Conservation (phyloP, 2,329 filamentous ascomycete species). For the Exserohilum turcica region DNA sequence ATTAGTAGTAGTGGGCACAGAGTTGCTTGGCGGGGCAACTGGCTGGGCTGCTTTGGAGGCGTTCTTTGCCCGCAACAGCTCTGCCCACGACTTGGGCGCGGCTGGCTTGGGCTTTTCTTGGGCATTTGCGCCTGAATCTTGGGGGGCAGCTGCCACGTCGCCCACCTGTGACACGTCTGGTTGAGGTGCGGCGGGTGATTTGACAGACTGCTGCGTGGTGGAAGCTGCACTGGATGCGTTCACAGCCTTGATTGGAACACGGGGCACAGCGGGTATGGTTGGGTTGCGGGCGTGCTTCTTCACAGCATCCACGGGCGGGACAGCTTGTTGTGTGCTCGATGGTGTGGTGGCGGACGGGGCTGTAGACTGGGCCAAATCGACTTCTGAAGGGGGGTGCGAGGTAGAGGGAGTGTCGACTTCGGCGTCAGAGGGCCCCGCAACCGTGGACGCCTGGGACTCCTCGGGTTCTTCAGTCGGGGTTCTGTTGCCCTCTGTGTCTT, state of each 20-base stretch:
- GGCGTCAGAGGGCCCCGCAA: constrained; percentile 53
- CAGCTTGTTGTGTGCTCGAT: constrained; percentile 51
- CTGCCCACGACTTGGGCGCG: constrained; percentile 67
- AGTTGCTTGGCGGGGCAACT: constrained; percentile 33
- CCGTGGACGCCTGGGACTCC: constrained; percentile 52
- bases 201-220: constrained; percentile 44
- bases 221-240: constrained; percentile 42
- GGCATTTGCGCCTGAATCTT: constrained; percentile 19
- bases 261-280: constrained; percentile 57
- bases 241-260: constrained; percentile 57
- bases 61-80: constrained; percentile 64
- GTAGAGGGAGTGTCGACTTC: constrained; percentile 62
- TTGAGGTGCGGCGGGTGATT: constrained; percentile 29
- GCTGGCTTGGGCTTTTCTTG: constrained; percentile 54
- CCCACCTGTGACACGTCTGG: constrained; percentile 16
- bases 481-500: constrained; percentile 29
- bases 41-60: constrained; percentile 36
- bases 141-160: constrained; percentile 8
- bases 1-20: constrained; percentile 37
- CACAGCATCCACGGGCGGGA: constrained; percentile 39
- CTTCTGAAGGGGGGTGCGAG: constrained; percentile 63
- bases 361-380: constrained; percentile 60
- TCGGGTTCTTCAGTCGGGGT: constrained; percentile 50
- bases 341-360: constrained; percentile 60
- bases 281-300: constrained; percentile 49